phyloP scores from a whole-genome alignment of 306 rosid genomes.

The Echinosophora koreensis region DNA sequence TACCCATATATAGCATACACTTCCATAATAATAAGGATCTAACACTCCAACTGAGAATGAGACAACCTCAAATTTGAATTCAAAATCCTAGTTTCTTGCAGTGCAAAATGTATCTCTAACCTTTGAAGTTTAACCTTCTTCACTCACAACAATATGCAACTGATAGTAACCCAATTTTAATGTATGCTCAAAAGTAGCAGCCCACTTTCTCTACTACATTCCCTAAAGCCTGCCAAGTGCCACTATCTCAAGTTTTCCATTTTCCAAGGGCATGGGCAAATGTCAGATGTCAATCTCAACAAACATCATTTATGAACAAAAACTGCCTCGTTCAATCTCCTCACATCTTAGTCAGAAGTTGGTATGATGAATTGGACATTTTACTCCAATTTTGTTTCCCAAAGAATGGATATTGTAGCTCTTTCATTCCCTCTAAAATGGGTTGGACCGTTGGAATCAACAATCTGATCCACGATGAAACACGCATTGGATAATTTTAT shows the following conservation, averaged over 20 bases:
- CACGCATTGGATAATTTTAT: neutral
- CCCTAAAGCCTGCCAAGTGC: neutral
- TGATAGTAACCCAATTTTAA: slow-evolving; percentile 8
- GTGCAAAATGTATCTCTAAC: slow-evolving; percentile 3
- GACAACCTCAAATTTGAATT: slow-evolving; percentile 24
- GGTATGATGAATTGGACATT: neutral
- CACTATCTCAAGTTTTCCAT: neutral
- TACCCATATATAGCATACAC: neutral
- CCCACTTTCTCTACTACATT: neutral
- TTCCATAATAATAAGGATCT: neutral
- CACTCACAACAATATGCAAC: slow-evolving; percentile 13
- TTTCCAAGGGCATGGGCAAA: slow-evolving; percentile 14
- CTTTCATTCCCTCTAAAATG: neutral
- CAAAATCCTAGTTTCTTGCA: neutral
- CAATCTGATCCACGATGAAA: neutral
- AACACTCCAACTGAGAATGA: neutral
- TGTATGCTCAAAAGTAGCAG: slow-evolving; percentile 10
- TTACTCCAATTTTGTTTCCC: neutral
- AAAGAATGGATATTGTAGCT: neutral
- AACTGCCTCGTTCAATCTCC: neutral
- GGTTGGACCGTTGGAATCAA: neutral
- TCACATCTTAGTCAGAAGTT: neutral
- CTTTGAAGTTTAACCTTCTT: slow-evolving; percentile 19
- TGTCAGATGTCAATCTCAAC: neutral
- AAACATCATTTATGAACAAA: slow-evolving; percentile 5